phyloP scores from a whole-genome alignment of 108 stramenopile genomes.

The Aurantiochytrium sp. region DNA sequence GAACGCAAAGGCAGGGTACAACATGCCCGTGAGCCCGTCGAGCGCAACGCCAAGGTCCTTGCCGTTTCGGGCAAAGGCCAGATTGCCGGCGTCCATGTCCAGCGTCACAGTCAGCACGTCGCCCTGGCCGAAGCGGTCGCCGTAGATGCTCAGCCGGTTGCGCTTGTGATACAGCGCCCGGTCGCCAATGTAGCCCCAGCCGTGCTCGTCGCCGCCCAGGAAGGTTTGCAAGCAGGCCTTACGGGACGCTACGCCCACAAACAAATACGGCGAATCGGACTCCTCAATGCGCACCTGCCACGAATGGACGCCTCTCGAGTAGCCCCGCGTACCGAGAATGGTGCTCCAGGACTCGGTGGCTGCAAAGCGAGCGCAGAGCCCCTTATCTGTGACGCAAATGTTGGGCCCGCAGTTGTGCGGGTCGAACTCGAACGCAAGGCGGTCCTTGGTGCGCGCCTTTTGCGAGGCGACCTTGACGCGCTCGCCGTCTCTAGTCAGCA shows the following conservation, averaged over 20 bases:
- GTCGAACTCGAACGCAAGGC: slow-evolving; percentile 31
- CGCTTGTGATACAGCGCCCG: slow-evolving; percentile 91
- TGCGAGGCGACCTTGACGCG: not conserved
- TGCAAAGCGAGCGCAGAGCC: not conserved
- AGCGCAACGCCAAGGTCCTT: slow-evolving; percentile 53
- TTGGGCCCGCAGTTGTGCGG: slow-evolving; percentile 33
- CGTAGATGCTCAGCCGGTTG: slow-evolving; percentile 62
- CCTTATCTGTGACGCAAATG: slow-evolving; percentile 30
- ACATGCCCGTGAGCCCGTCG: slow-evolving; percentile 9
- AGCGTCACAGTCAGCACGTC: slow-evolving; percentile 53
- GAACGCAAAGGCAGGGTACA: slow-evolving; percentile 50
- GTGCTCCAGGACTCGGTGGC: slow-evolving; percentile 55
- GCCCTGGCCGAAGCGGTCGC: slow-evolving; percentile 50
- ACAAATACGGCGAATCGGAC: slow-evolving; percentile 85
- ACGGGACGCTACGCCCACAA: slow-evolving; percentile 86
- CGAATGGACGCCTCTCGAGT: slow-evolving; percentile 38
- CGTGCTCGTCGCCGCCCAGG: slow-evolving; percentile 90
- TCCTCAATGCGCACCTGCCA: slow-evolving; percentile 66
- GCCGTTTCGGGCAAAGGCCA: slow-evolving; percentile 58
- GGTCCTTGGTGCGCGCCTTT: slow-evolving; percentile 19
- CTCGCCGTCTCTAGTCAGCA: not conserved
- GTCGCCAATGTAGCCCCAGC: slow-evolving; percentile 95
- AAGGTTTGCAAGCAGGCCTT: slow-evolving; percentile 79
- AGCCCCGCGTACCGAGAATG: slow-evolving; percentile 39
- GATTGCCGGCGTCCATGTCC: slow-evolving; percentile 57